Base-by-base conservation (phyloP, 78 protist genomes). In the Neovahlkampfia damariscottae region DNA sequence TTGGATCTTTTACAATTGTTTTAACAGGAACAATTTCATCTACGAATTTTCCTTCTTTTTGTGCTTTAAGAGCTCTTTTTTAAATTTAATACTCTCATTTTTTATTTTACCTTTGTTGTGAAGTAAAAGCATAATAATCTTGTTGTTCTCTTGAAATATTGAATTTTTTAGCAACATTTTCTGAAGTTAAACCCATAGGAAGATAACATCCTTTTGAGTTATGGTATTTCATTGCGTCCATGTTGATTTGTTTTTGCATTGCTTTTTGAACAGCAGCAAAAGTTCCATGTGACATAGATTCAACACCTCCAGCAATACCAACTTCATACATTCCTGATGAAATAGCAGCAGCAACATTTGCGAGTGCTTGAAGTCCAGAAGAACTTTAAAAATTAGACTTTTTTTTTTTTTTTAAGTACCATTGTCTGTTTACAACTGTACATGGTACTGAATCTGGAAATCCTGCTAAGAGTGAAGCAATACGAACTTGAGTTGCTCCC, bases 301-400 rank as follows among this genome's bases (percentile, higher is more conserved):
- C 96, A 67, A 92, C 93, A 36, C 96, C 96, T 9, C 85, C 94
- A 1, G 87, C 96, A 27, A 92, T 79, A 70, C 90, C 96, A 29
- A 92, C 40, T 39, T 90, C 89, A 69, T 82, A 70, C 2, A 2
- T 0, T 37, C 93, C 96, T 3, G 68, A 10, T 19, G 40, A 66
- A 30, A 92, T 86, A 34, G 91, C 85, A n/a, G n/a, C n/a, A n/a
- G n/a, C n/a, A n/a, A n/a, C n/a, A n/a, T n/a, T n/a, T n/a, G n/a
- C n/a, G n/a, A n/a, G n/a, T n/a, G n/a, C n/a, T n/a, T n/a, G n/a
- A n/a, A n/a, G n/a, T n/a, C n/a, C n/a, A n/a, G n/a, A n/a, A n/a
- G n/a, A n/a, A n/a, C n/a, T n/a, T n/a, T n/a, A n/a, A n/a, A n/a
- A n/a, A n/a, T n/a, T n/a, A n/a, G n/a, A n/a, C n/a, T n/a, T n/a